Percentiles rank a stretch among this genome's conserved stretches.
Evolutionary conservation across 371 early-diverging fungal species (phyloP).

Genomic region (Phascolomyces articulosus): DNA sequence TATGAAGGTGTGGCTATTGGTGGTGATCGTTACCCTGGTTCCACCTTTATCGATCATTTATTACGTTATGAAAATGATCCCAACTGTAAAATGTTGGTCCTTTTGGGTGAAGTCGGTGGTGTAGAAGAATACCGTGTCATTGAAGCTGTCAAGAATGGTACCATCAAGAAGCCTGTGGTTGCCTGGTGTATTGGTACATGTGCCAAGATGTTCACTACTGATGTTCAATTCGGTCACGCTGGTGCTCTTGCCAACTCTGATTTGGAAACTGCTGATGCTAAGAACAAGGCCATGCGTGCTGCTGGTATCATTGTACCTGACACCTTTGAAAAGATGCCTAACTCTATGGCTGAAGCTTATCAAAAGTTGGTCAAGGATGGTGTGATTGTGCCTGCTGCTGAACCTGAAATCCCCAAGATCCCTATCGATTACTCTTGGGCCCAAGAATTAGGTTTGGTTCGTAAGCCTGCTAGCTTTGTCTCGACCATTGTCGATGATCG

Average conservation of each 20-base stretch:
- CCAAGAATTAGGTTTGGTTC: conserved; percentile 96
- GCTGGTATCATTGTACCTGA: conserved; percentile 94
- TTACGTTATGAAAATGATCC: conserved; percentile 93
- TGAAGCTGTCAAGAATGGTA: conserved; percentile 86
- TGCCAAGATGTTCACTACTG: conserved; percentile 97
- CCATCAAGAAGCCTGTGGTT: conserved; percentile 95
- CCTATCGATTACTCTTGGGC: conserved; percentile 99
- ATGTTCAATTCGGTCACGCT: conserved; percentile 98
- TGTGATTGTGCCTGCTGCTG: conserved; percentile 70
- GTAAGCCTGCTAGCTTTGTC: conserved; percentile 97
- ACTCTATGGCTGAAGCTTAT: conserved; percentile 78
- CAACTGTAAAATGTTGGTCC: conserved; percentile 90
- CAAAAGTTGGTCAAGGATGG: conserved; percentile 77
- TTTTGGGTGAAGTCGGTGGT: conserved; percentile 98
- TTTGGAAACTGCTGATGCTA: conserved; percentile 95
- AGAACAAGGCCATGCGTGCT: conserved; percentile 87
- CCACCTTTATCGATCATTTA: conserved; percentile 97
- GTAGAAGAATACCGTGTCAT: conserved; percentile 96
- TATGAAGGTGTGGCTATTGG: conserved; percentile 99
- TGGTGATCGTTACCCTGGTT: conserved; percentile 98
- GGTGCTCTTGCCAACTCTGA: conserved; percentile 97
- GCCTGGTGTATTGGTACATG: conserved; percentile 99
- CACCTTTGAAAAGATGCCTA: conserved; percentile 95
- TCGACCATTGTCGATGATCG: conserved; percentile 98
- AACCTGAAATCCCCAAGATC: conserved; percentile 97